Conservation (phyloP, 108 stramenopile species). For the Nitzschia sp. region DNA sequence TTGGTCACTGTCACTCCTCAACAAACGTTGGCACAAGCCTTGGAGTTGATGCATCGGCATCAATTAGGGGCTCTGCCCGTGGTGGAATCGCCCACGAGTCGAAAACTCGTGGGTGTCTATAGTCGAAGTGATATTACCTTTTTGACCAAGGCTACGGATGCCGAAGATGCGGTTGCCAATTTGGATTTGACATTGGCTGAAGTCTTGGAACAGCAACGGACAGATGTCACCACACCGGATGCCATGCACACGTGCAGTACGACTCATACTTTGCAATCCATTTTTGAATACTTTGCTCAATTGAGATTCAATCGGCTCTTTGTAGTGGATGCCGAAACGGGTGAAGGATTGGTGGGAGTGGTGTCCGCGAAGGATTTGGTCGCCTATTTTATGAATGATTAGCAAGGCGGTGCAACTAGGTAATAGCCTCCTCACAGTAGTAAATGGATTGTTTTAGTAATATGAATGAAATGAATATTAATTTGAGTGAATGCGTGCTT, state of each 20-base stretch:
- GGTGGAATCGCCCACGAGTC: slow-evolving; percentile 59
- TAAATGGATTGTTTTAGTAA: no score
- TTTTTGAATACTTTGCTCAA: slow-evolving; percentile 93
- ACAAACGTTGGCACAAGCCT: slow-evolving; percentile 81
- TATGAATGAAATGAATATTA: neutral
- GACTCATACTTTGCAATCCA: slow-evolving; percentile 78
- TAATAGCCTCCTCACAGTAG: no score
- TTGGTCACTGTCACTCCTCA: slow-evolving; percentile 75
- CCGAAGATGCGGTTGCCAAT: slow-evolving; percentile 87
- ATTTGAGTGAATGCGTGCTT: no score
- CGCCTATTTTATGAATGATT: slow-evolving; percentile 82
- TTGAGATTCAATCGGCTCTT: slow-evolving; percentile 86
- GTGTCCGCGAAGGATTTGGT: slow-evolving; percentile 87
- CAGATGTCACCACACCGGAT: slow-evolving; percentile 87
- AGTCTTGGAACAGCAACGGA: slow-evolving; percentile 70
- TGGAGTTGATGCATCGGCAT: slow-evolving; percentile 73
- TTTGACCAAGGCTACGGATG: slow-evolving; percentile 87
- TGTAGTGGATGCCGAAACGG: slow-evolving; percentile 67
- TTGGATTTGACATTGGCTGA: slow-evolving; percentile 76
- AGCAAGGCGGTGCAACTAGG: no score
- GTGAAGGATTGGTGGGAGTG: slow-evolving; percentile 77
- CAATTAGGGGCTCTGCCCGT: slow-evolving; percentile 81
- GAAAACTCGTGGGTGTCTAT: slow-evolving; percentile 79
- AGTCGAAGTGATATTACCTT: slow-evolving; percentile 90
- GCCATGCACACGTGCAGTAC: slow-evolving; percentile 83